Percentiles rank a stretch among this genome's conserved stretches.
Conservation (phyloP, 1,284 basidiomycete species). For the Ceraceosorus bombacis region DNA sequence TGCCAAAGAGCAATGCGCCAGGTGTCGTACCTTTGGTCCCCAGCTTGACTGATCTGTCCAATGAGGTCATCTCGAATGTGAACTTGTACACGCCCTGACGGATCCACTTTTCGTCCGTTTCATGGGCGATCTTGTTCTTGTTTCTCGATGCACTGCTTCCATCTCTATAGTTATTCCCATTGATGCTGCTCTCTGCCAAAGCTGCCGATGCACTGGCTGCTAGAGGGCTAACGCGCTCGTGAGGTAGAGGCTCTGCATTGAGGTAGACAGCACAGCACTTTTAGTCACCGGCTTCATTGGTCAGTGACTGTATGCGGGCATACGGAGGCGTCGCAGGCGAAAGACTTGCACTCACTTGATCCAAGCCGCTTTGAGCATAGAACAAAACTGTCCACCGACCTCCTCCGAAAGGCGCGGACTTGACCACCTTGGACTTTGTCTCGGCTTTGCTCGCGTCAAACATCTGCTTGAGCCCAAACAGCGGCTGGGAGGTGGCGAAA, state of each 20-base stretch:
- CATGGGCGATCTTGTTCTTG: constrained; percentile 5
- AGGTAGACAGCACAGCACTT: constrained; percentile 39
- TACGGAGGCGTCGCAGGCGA: no score
- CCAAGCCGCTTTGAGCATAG: constrained; percentile 38
- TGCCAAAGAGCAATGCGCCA: no score
- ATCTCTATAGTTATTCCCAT: not conserved
- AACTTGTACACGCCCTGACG: constrained; percentile 77
- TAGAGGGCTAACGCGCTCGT: constrained; percentile 20
- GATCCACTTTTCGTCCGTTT: constrained; percentile 61
- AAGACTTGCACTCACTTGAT: constrained; percentile 15
- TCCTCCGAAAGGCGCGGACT: constrained; percentile 36
- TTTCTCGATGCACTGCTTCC: constrained; percentile 1
- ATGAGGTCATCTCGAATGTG: constrained; percentile 61
- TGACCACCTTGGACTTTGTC: constrained; percentile 49
- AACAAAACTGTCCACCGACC: constrained; percentile 39
- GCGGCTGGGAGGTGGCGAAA: constrained; percentile 12
- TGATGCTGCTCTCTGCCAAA: not conserved
- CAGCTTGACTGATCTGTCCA: constrained; percentile 54
- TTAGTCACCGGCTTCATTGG: no score
- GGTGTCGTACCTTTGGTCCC: constrained; percentile 13
- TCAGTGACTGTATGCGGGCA: no score
- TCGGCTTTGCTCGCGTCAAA: constrained; percentile 48
- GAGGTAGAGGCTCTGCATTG: constrained; percentile 34
- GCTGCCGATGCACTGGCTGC: constrained; percentile 8
- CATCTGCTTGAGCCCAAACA: constrained; percentile 45